A percentile compares a stretch with the other conserved stretches of the same genome.
These are phyloP conservation scores for Chytridiales sp. DNA, from an alignment of 371 early-diverging fungal species.

Conservation along the genomic window DNA sequence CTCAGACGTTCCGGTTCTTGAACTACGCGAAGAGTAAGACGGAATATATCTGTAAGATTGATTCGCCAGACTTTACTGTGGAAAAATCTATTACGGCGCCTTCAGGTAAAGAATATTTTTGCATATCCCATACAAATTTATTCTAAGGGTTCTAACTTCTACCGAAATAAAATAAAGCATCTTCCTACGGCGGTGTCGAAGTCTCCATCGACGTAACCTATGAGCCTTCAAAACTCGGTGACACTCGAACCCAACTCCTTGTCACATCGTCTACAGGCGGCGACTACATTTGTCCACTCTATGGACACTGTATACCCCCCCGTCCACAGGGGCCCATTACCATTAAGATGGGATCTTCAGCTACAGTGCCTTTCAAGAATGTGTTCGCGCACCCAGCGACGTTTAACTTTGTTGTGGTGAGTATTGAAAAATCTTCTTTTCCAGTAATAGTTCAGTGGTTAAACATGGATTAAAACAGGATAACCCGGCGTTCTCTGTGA, in stretches of 20 bases:
- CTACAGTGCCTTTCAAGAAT: constrained; percentile 53
- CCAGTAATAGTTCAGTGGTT: not conserved
- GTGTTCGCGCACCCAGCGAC: constrained; percentile 46
- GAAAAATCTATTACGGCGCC: constrained; percentile 52
- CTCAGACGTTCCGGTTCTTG: constrained; percentile 53
- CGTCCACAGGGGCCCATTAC: constrained; percentile 58
- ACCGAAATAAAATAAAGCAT: constrained; percentile 15
- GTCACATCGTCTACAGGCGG: constrained; percentile 50
- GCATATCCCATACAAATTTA: not conserved
- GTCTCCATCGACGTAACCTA: constrained; percentile 50
- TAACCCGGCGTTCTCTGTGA: constrained; percentile 53
- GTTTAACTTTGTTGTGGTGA: constrained; percentile 48
- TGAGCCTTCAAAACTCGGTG: constrained; percentile 60
- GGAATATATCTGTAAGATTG: constrained; percentile 50
- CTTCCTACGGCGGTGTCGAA: constrained; percentile 45
- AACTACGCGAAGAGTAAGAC: constrained; percentile 51
- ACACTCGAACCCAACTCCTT: constrained; percentile 43
- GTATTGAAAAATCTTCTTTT: not conserved
- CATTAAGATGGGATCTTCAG: constrained; percentile 43
- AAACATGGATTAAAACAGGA: constrained; percentile 33
- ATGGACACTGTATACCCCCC: constrained; percentile 51
- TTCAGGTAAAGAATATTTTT: constrained; percentile 35
- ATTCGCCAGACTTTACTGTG: constrained; percentile 50
- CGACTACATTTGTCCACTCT: constrained; percentile 54
- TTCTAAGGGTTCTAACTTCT: not conserved